A percentile compares a stretch with the other conserved stretches of the same genome.
phyloP scores from a whole-genome alignment of 148 eudicot species.

The Diospyros kaki region DNA sequence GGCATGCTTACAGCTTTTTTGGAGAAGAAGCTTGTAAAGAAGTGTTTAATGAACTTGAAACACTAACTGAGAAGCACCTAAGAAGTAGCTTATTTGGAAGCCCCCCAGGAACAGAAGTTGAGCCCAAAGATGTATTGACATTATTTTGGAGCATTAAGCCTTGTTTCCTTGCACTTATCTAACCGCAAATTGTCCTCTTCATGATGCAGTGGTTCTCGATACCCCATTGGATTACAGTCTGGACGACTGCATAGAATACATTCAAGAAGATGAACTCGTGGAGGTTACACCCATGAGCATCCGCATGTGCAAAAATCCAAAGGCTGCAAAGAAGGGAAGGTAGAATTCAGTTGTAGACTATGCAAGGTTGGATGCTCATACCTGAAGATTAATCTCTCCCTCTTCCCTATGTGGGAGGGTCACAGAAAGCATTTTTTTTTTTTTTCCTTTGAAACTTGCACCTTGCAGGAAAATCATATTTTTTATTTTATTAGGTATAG shows the following conservation, averaged over 20 bases:
- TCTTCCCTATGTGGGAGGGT: not conserved
- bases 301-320: conserved; percentile 93
- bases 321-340: conserved; percentile 48
- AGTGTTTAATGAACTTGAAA: not conserved
- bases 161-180: not conserved
- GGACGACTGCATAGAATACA: conserved; percentile 98
- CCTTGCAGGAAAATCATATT: not conserved
- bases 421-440: not conserved
- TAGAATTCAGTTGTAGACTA: not conserved
- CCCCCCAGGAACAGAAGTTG: not conserved
- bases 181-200: conserved; percentile 8
- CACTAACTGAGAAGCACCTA: not conserved
- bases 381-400: not conserved
- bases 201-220: conserved; percentile 74
- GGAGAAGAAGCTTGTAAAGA: not conserved
- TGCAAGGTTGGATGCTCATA: conserved; percentile 7
- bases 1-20: not conserved
- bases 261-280: conserved; percentile 97
- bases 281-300: conserved; percentile 87
- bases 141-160: not conserved
- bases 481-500: not conserved
- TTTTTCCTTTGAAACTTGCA: not conserved
- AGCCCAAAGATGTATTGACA: not conserved
- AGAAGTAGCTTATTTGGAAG: not conserved
- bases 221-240: conserved; percentile 82